A percentile compares a stretch with the other conserved stretches of the same genome.
These are phyloP conservation scores for Talaromyces sp. DNA, from an alignment of 2,329 filamentous ascomycete genomes.

Conservation along the genomic window DNA sequence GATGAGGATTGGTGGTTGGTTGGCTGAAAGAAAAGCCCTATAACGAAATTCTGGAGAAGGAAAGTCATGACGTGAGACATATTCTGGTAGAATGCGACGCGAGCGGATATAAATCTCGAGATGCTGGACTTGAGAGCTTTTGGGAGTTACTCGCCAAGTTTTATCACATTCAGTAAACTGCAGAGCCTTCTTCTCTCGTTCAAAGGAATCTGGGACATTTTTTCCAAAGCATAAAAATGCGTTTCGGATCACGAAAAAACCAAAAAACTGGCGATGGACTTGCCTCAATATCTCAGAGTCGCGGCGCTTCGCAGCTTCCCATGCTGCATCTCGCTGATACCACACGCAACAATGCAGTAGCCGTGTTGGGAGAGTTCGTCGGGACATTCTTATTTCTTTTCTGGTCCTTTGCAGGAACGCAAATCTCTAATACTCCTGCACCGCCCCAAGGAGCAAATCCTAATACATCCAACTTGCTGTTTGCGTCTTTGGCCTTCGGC, in stretches of 20 bases:
- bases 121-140: background rate
- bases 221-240: background rate
- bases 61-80: background rate
- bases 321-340: constrained; percentile 30
- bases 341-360: constrained; percentile 41
- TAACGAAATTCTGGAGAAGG: background rate
- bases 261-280: background rate
- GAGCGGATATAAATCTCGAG: background rate
- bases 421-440: constrained; percentile 38
- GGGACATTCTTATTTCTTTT: constrained; percentile 49
- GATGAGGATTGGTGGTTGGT: background rate
- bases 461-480: constrained; percentile 34
- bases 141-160: background rate
- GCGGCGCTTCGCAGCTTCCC: constrained; percentile 19
- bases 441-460: constrained; percentile 26
- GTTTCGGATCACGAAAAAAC: background rate
- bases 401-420: constrained; percentile 42
- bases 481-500: constrained; percentile 40
- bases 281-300: constrained; percentile 15
- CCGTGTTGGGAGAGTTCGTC: constrained; percentile 45
- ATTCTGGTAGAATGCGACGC: background rate
- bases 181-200: background rate
- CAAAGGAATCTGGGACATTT: background rate
- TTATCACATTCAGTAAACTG: background rate
- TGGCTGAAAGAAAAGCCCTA: background rate